Evolutionary conservation across 2,329 filamentous ascomycete genomes (phyloP).

Genomic region (Botryotinia convoluta): DNA sequence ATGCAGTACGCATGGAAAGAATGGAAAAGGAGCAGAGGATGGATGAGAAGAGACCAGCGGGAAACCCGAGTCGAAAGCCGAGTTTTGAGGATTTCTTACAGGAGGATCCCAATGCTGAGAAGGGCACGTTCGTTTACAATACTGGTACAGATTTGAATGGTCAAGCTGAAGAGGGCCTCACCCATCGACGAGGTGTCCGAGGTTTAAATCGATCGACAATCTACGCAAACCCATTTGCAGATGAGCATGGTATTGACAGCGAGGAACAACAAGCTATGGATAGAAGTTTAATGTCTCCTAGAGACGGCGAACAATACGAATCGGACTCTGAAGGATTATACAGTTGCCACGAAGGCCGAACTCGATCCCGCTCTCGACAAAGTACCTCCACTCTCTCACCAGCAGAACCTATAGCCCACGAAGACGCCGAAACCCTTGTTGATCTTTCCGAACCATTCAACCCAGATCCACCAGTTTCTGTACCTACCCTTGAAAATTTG

Average conservation of each 20-base stretch:
- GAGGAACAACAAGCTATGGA: slow-evolving; percentile 46
- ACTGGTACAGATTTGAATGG: slow-evolving; percentile 49
- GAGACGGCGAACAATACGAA: slow-evolving; percentile 48
- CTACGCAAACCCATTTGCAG: slow-evolving; percentile 58
- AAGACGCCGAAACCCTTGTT: slow-evolving; percentile 30
- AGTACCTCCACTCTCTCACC: slow-evolving; percentile 30
- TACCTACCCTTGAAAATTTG: slow-evolving; percentile 29
- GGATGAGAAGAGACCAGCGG: slow-evolving; percentile 32
- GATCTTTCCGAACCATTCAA: slow-evolving; percentile 33
- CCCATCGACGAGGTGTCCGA: slow-evolving; percentile 45
- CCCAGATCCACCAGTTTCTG: slow-evolving; percentile 31
- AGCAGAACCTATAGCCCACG: not conserved
- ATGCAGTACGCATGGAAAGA: slow-evolving; percentile 53
- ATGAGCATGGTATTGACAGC: slow-evolving; percentile 38
- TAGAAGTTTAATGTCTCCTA: slow-evolving; percentile 31
- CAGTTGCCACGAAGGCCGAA: slow-evolving; percentile 27
- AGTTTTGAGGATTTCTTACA: slow-evolving; percentile 59
- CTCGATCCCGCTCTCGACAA: slow-evolving; percentile 21
- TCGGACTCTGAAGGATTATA: slow-evolving; percentile 51
- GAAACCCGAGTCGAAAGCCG: slow-evolving; percentile 30
- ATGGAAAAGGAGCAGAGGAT: slow-evolving; percentile 40
- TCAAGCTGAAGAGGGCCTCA: slow-evolving; percentile 44
- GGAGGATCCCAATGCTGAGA: slow-evolving; percentile 50
- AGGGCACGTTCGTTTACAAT: slow-evolving; percentile 57
- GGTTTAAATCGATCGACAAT: slow-evolving; percentile 46